Evolutionary conservation across 345 rosid genomes (phyloP), one percentile per base, ranked within the genome.

Genomic region (Salix dunnii): DNA sequence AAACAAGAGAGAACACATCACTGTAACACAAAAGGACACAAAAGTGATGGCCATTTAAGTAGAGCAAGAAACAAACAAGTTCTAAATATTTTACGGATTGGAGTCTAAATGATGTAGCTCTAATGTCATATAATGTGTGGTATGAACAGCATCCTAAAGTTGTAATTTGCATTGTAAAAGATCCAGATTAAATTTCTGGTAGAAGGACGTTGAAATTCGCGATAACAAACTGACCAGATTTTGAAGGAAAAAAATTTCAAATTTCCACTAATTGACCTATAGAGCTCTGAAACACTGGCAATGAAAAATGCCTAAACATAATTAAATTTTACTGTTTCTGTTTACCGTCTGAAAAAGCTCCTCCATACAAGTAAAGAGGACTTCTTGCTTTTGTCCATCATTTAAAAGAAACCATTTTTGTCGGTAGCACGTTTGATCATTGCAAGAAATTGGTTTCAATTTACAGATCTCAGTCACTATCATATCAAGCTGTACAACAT

Each of bases 1-100:
- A 16, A 18, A 70, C 36, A 31, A 49, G 61, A 40, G 67, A 58
- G 60, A 43, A 73, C 25, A 70, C 58, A 85, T 38, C 51, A 73
- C 71, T 58, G 33, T 74, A 72, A 74, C 51, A n/a, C 36, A 71
- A 76, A 36, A 71, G 79, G 70, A 76, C 61, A 73, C 61, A n/a
- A 72, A 83, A 69, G 64, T 78, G 53, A 80, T 21, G 35, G 55
- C 67, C 23, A 46, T 30, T 25, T 43, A 71, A 40, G 71, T 14
- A 66, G 71, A 36, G 27, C 69, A 73, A 58, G 14, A 35, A 31
- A 38, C 31, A 43, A 60, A 71, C 10, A 70, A 23, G 21, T 21
- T 49, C 10, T 43, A 2, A 58, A 40, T 13, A 67, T 21, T 55
- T 35, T 49, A 64, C 72, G 20, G 23, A 72, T 42, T 36, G 51